Conservation (phyloP, 306 rosid genomes). For the Malus sylvestris region DNA sequence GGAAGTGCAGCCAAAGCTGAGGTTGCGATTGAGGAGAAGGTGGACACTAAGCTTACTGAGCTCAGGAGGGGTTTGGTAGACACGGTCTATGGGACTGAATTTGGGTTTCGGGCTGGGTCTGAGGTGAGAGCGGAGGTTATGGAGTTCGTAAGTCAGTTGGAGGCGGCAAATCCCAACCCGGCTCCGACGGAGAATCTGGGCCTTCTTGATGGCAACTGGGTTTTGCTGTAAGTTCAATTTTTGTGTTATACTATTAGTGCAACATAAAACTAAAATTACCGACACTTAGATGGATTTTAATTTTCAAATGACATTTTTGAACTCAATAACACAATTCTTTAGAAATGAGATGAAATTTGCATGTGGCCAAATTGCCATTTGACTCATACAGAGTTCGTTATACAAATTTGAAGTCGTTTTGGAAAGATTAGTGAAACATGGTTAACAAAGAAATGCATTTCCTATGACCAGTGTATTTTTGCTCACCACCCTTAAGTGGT, state of each 20-base stretch:
- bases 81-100: slow-evolving; percentile 67
- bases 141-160: slow-evolving; percentile 83
- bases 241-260: background rate
- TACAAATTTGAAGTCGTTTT: background rate
- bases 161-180: slow-evolving; percentile 66
- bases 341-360: background rate
- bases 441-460: background rate
- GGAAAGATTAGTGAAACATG: background rate
- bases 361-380: background rate
- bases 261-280: background rate
- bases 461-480: background rate
- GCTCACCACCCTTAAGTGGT: background rate
- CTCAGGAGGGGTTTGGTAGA: slow-evolving; percentile 79
- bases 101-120: slow-evolving; percentile 71
- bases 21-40: slow-evolving; percentile 11
- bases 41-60: slow-evolving; percentile 33
- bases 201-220: slow-evolving; percentile 80
- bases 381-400: background rate
- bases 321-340: background rate
- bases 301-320: background rate
- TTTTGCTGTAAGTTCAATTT: slow-evolving; percentile 69
- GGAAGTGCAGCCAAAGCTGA: slow-evolving; percentile 33
- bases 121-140: slow-evolving; percentile 83
- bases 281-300: background rate
- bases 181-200: slow-evolving; percentile 62